Evolutionary conservation across 352 stramenopile genomes (phyloP), one percentile per base, ranked within the genome.

Genomic region (Globisporangium uncinulatum): DNA sequence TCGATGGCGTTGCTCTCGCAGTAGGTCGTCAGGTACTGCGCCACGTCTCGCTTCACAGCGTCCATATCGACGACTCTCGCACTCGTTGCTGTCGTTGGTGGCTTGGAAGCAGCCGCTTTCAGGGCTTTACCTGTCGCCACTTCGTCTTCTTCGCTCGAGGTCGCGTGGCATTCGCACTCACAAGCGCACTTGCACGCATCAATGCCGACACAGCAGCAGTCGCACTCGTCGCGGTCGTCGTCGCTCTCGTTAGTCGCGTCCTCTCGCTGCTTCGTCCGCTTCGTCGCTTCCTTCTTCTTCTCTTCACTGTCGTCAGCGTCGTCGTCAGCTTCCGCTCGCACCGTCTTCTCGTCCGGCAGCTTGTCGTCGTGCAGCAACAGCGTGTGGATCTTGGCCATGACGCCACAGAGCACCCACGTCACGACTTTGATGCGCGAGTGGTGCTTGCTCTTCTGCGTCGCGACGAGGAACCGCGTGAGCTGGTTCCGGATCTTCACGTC

Each of bases 301-400:
- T 11, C 34, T 1, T 8, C 6, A 14, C 4, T 13, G 0, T 89
- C 79, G n/a, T 76, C 71, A 14, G 75, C 70, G 14, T 71, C 62
- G 0, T 63, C 65, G 0, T 62, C 61, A 7, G 54, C 67, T 3
- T 58, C 61, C 0, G 52, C 31, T 10, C 59, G 42, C 4, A n/a
- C n/a, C n/a, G 37, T 47, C 60, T 71, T 76, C 47, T 54, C 50
- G 3, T 66, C 61, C 0, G 79, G 79, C 6, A 91, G 48, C 52
- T 87, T 88, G 52, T 93, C 83, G 43, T 89, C 76, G 9, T 79
- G 77, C 44, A 83, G 52, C 39, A 95, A 57, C 39, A 95, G 53
- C 10, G 77, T 74, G 51, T 92, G 84, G 36, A 87, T 90, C 63
- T 95, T 95, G 4, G 85, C 85, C 54, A 95, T 85, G 29, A 95